Conservation (phyloP, 2,329 filamentous ascomycete species). For the Sphaerulina vaccinii region DNA sequence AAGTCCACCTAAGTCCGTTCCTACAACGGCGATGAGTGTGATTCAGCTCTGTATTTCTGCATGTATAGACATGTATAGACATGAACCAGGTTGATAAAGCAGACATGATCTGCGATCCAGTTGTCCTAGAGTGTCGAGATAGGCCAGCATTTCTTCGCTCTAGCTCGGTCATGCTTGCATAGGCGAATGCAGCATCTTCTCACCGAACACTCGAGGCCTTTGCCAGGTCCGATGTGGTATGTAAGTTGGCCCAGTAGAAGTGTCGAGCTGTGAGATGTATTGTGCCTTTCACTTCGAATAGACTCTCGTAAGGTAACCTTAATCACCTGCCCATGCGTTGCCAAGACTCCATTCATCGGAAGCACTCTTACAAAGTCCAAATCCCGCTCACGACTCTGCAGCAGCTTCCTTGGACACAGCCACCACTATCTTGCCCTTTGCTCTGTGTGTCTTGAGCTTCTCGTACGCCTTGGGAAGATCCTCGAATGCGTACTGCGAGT, state of each 20-base stretch:
- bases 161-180: neutral
- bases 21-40: too few relatives aligned
- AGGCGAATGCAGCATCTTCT: too few relatives aligned
- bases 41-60: too few relatives aligned
- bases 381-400: neutral
- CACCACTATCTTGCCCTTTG: constrained; percentile 60
- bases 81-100: too few relatives aligned
- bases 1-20: neutral
- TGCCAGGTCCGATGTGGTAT: too few relatives aligned
- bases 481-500: constrained; percentile 56
- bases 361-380: too few relatives aligned
- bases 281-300: too few relatives aligned
- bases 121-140: neutral
- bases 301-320: too few relatives aligned
- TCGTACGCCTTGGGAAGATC: constrained; percentile 58
- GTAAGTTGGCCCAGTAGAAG: too few relatives aligned
- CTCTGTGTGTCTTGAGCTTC: constrained; percentile 56
- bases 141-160: neutral
- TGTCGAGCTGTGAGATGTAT: too few relatives aligned
- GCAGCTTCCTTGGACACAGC: constrained; percentile 15
- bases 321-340: neutral
- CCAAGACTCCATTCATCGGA: neutral
- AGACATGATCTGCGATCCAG: neutral
- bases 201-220: too few relatives aligned
- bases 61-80: too few relatives aligned